phyloP scores from a whole-genome alignment of 1,284 basidiomycete genomes.

The Agroathelia rolfsii region DNA sequence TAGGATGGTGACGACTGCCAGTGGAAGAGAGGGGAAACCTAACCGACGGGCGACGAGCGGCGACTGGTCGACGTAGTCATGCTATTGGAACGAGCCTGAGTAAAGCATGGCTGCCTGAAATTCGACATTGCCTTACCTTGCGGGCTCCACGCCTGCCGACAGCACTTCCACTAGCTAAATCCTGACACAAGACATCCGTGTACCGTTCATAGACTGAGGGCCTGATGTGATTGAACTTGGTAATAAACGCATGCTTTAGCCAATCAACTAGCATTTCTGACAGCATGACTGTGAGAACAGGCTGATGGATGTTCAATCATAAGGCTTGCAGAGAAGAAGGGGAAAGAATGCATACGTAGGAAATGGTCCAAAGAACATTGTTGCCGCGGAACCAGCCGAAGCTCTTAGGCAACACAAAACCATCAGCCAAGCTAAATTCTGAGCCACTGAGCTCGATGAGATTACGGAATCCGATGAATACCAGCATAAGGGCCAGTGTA shows the following conservation, averaged over 20 bases:
- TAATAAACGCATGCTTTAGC: slow-evolving; percentile 99
- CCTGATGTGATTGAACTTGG: slow-evolving; percentile 94
- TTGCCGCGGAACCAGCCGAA: slow-evolving; percentile 78
- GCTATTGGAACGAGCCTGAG: no score
- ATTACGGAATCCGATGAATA: slow-evolving; percentile 88
- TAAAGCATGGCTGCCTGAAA: neutral
- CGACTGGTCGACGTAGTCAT: slow-evolving; percentile 91
- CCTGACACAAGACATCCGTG: slow-evolving; percentile 92
- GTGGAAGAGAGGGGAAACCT: slow-evolving; percentile 88
- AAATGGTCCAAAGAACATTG: slow-evolving; percentile 80
- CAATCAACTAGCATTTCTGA: slow-evolving; percentile 97
- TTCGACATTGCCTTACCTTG: slow-evolving; percentile 39
- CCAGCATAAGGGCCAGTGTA: slow-evolving; percentile 85
- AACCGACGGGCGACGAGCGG: slow-evolving; percentile 89
- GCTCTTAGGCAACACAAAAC: slow-evolving; percentile 71
- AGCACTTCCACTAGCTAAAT: slow-evolving; percentile 78
- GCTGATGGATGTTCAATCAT: slow-evolving; percentile 45
- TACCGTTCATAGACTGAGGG: slow-evolving; percentile 94
- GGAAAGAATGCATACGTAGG: slow-evolving; percentile 52
- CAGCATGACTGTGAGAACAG: slow-evolving; percentile 81
- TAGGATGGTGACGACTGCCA: slow-evolving; percentile 86
- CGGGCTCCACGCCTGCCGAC: slow-evolving; percentile 55
- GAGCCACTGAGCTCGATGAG: slow-evolving; percentile 91
- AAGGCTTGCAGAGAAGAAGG: neutral
- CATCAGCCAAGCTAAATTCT: slow-evolving; percentile 67